A percentile compares a stretch with the other conserved stretches of the same genome.
These are phyloP conservation scores for Glarea lozoyensis DNA, from an alignment of 495 filamentous ascomycete genomes.

Conservation along the genomic window DNA sequence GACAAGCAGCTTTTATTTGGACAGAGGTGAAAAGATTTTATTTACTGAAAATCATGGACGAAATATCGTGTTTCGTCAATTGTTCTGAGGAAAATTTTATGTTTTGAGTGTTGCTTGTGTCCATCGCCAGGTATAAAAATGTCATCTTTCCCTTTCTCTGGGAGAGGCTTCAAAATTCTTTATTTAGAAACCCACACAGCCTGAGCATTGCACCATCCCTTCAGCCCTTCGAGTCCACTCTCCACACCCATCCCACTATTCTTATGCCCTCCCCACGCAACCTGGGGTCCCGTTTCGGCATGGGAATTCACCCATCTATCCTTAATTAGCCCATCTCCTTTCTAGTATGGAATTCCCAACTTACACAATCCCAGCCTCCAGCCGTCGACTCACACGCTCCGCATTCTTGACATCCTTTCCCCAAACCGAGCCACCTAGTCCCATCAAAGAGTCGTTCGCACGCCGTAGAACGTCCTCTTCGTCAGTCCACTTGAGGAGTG, in stretches of 20 bases:
- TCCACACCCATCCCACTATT: slow-evolving; percentile 47
- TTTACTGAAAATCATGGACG: too few relatives aligned
- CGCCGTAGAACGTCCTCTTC: slow-evolving; percentile 41
- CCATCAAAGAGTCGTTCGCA: slow-evolving; percentile 37
- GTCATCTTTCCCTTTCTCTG: too few relatives aligned
- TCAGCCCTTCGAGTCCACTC: slow-evolving; percentile 37
- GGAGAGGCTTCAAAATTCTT: too few relatives aligned
- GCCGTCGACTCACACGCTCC: slow-evolving; percentile 27
- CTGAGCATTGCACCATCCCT: slow-evolving; percentile 42
- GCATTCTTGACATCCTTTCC: slow-evolving; percentile 34
- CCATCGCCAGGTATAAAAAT: too few relatives aligned
- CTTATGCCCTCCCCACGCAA: slow-evolving; percentile 47
- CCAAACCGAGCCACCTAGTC: slow-evolving; percentile 45
- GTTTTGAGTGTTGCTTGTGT: too few relatives aligned
- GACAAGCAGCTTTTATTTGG: too few relatives aligned
- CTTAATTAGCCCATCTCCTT: too few relatives aligned
- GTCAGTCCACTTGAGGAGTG: slow-evolving; percentile 37
- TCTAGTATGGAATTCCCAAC: too few relatives aligned
- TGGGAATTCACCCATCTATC: slow-evolving; percentile 15
- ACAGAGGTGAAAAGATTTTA: too few relatives aligned
- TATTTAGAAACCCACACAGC: slow-evolving; percentile 6
- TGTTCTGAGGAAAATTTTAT: too few relatives aligned
- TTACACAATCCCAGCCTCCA: slow-evolving; percentile 41
- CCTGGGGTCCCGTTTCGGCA: slow-evolving; percentile 24
- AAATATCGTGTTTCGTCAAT: too few relatives aligned